phyloP scores from a whole-genome alignment of 164 flowering plant genomes.

The Tetrastigma voinierianum region DNA sequence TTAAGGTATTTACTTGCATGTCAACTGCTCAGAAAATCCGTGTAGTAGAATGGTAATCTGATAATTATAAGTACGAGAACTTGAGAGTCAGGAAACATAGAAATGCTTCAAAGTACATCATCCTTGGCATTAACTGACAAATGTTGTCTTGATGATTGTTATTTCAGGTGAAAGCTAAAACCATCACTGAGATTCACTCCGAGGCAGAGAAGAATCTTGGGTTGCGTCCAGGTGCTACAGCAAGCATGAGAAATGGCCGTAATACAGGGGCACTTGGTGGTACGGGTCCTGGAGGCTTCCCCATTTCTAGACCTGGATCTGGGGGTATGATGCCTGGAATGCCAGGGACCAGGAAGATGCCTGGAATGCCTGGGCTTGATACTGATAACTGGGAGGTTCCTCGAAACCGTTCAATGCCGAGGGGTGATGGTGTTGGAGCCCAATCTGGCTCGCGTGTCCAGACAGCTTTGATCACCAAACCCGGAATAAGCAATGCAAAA shows the following conservation, averaged over 20 bases:
- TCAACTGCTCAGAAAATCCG: no score
- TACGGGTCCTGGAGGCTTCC: slow-evolving; percentile 60
- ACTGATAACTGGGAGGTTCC: slow-evolving; percentile 80
- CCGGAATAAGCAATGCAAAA: slow-evolving; percentile 40
- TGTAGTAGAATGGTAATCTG: no score
- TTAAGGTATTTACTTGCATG: no score
- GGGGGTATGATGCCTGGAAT: slow-evolving; percentile 87
- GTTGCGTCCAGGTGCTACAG: slow-evolving; percentile 84
- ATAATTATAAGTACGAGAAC: no score
- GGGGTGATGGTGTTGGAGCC: slow-evolving; percentile 26
- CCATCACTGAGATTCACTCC: slow-evolving; percentile 84
- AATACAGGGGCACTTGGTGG: slow-evolving; percentile 45
- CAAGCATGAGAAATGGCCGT: slow-evolving; percentile 66
- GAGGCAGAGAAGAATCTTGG: slow-evolving; percentile 93
- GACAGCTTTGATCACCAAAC: slow-evolving; percentile 32
- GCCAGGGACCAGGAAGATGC: slow-evolving; percentile 71
- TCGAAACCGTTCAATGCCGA: slow-evolving; percentile 53
- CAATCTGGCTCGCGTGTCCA: slow-evolving; percentile 35
- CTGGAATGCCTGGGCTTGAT: slow-evolving; percentile 73
- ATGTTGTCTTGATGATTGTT: not conserved
- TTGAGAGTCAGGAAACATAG: no score
- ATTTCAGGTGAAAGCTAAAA: slow-evolving; percentile 84
- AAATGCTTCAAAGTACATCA: no score
- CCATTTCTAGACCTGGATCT: slow-evolving; percentile 45
- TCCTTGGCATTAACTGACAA: no score